phyloP scores from a whole-genome alignment of 805 yeast species.

The Cyberlindnera suaveolens region DNA sequence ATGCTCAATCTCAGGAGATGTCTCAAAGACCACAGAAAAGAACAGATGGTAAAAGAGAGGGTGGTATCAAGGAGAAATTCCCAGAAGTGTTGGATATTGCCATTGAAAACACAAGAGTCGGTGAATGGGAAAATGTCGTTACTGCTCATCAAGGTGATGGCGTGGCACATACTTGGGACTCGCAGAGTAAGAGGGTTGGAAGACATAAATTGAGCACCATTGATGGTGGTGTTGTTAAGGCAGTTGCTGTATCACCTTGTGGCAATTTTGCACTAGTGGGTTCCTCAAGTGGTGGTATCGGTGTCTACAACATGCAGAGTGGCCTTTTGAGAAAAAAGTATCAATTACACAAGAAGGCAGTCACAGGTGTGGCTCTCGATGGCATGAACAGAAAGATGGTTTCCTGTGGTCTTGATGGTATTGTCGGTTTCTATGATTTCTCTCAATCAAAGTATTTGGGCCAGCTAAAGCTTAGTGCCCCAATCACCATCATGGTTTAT shows the following conservation, averaged over 20 bases:
- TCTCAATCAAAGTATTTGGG: constrained; percentile 62
- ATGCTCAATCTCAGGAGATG: constrained; percentile 91
- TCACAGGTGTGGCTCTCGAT: constrained; percentile 85
- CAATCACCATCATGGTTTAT: constrained; percentile 70
- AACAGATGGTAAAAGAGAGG: constrained; percentile 41
- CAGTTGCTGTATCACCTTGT: constrained; percentile 81
- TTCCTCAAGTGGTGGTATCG: constrained; percentile 78
- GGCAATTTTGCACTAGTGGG: constrained; percentile 95
- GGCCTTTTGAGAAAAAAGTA: constrained; percentile 74
- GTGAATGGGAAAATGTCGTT: constrained; percentile 90
- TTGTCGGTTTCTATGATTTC: constrained; percentile 83
- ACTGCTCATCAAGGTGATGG: constrained; percentile 82
- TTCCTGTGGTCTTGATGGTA: constrained; percentile 83
- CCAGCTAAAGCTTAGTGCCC: constrained; percentile 61
- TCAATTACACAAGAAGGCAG: constrained; percentile 65
- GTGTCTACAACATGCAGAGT: constrained; percentile 84
- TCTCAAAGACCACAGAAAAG: constrained; percentile 63
- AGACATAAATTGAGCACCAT: constrained; percentile 60
- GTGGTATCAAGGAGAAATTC: constrained; percentile 65
- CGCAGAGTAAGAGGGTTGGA: constrained; percentile 74
- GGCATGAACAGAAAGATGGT: constrained; percentile 88
- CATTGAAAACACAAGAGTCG: constrained; percentile 66
- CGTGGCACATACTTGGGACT: constrained; percentile 89
- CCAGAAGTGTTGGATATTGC: constrained; percentile 71
- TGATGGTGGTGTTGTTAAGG: constrained; percentile 72